phyloP scores from a whole-genome alignment of 345 rosid species.

The Streptanthus diversifolius region DNA sequence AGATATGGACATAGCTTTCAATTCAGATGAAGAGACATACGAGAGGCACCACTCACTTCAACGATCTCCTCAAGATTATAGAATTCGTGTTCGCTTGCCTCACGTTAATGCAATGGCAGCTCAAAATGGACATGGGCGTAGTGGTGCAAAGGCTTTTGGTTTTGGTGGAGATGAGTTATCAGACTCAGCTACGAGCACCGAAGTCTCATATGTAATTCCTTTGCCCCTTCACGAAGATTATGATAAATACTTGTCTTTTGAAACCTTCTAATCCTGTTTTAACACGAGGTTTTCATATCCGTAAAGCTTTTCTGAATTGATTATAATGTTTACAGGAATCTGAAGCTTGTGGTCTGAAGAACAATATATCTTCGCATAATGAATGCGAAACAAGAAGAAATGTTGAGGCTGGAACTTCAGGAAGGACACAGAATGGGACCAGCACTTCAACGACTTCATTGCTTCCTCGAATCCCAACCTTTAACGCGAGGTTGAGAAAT shows the following conservation, averaged over 20 bases:
- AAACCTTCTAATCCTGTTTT: too few species aligned
- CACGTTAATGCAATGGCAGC: conserved; percentile 22
- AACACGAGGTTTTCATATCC: neutral
- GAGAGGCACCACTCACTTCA: conserved; percentile 42
- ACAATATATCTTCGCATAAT: conserved; percentile 31
- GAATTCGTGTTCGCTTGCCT: conserved; percentile 27
- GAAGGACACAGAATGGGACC: conserved; percentile 37
- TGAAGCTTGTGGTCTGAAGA: conserved; percentile 38
- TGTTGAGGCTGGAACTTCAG: conserved; percentile 41
- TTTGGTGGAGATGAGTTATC: conserved; percentile 43
- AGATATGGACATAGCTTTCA: conserved; percentile 58
- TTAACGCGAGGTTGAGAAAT: conserved; percentile 77
- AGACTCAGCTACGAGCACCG: conserved; percentile 63
- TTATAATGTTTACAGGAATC: conserved; percentile 43
- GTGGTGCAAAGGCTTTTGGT: conserved; percentile 29
- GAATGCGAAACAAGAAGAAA: conserved; percentile 49
- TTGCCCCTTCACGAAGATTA: conserved; percentile 13
- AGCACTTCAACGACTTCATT: conserved; percentile 35
- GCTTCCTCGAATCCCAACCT: conserved; percentile 66
- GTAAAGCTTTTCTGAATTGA: neutral
- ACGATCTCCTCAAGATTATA: conserved; percentile 57
- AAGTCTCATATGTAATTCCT: conserved; percentile 41
- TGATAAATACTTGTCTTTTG: conserved; percentile 17
- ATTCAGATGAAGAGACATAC: conserved; percentile 57
- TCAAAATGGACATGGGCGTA: conserved; percentile 28